Evolutionary conservation across 1,284 basidiomycete species (phyloP).

Genomic region (Bjerkandera adusta): DNA sequence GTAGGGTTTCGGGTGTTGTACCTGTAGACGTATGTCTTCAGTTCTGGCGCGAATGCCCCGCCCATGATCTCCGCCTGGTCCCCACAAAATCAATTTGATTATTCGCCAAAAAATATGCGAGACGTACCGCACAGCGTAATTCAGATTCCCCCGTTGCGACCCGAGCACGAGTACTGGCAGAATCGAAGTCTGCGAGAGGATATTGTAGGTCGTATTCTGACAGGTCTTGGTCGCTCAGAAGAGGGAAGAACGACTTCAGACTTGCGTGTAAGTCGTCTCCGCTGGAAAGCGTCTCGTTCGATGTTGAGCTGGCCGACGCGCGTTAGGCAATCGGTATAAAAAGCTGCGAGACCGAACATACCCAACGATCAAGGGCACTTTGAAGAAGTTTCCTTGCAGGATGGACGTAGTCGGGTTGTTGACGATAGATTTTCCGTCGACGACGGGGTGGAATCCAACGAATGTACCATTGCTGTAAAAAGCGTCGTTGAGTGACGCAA

Average conservation of each 20-base stretch:
- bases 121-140: constrained; percentile 47
- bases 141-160: constrained; percentile 48
- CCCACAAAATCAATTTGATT: too few species aligned
- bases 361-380: constrained; percentile 60
- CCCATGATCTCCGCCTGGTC: constrained; percentile 40
- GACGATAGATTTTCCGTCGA: constrained; percentile 48
- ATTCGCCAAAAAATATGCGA: too few species aligned
- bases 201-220: constrained; percentile 38
- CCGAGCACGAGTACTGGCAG: constrained; percentile 37
- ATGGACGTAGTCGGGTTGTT: constrained; percentile 47
- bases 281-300: constrained; percentile 49
- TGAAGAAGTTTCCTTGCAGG: constrained; percentile 39
- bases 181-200: constrained; percentile 38
- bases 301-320: too few species aligned
- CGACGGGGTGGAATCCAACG: constrained; percentile 37
- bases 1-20: constrained; percentile 56
- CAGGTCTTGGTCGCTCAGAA: constrained; percentile 37
- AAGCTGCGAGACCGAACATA: constrained; percentile 25
- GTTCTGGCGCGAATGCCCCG: constrained; percentile 32
- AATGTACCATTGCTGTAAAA: constrained; percentile 34
- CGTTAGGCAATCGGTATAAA: background rate
- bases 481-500: too few species aligned
- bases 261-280: constrained; percentile 35
- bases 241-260: constrained; percentile 43
- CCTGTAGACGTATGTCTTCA: constrained; percentile 46